These are phyloP conservation scores for Ustilago xerochloae DNA, from an alignment of 1,284 basidiomycete genomes.

Conservation along the genomic window DNA sequence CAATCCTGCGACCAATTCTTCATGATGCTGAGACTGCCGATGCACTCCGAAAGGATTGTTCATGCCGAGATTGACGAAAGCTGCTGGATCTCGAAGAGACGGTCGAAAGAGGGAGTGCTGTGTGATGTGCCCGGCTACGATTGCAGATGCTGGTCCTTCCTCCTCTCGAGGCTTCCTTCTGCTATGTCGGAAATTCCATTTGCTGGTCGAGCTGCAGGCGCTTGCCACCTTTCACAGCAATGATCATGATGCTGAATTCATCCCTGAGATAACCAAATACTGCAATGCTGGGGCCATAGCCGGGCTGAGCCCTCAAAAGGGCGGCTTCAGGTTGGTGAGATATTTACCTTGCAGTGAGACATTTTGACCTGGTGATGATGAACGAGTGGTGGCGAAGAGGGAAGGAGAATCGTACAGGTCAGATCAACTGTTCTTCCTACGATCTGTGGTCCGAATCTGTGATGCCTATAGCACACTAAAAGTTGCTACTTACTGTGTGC, in stretches of 20 bases:
- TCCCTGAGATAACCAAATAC: neutral
- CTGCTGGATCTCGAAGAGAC: constrained; percentile 16
- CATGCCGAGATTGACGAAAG: constrained; percentile 3
- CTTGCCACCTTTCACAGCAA: constrained; percentile 3
- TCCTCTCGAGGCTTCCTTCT: constrained; percentile 5
- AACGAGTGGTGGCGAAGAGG: constrained; percentile 13
- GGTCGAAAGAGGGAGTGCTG: constrained; percentile 30
- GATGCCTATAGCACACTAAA: neutral
- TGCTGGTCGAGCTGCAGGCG: neutral
- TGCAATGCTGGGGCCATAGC: constrained; percentile 23
- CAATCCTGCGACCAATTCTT: neutral
- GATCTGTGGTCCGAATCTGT: neutral
- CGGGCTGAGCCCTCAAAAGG: constrained; percentile 17
- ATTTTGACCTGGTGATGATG: constrained; percentile 49
- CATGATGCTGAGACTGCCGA: neutral
- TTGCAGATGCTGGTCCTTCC: constrained; percentile 25
- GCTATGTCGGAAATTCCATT: neutral
- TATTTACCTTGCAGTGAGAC: constrained; percentile 60
- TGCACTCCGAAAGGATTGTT: neutral
- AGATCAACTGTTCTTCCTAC: constrained; percentile 5
- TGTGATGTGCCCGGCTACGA: constrained; percentile 33
- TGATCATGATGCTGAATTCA: neutral
- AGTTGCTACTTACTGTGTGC: constrained; percentile 24
- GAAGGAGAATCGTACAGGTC: constrained; percentile 8
- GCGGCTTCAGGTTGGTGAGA: constrained; percentile 24